Evolutionary conservation across 176 grass and related monocot species (phyloP), one percentile per base, ranked within the genome.

Genomic region (Oryza coarctata): DNA sequence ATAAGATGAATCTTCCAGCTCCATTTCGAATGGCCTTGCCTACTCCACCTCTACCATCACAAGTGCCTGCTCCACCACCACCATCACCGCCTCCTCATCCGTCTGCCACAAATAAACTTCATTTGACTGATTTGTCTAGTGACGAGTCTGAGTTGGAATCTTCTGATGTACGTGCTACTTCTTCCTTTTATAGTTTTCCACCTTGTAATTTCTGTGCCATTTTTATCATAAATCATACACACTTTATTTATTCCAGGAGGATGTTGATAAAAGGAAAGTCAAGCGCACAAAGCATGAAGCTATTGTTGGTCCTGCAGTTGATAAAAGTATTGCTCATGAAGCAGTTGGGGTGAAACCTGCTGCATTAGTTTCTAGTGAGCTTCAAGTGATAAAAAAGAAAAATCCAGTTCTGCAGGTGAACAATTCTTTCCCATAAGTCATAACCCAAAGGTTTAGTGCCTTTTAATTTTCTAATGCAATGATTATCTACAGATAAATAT

Each of bases 111-210:
- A 69, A 71, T 76, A 87, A 89, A 68, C 75, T 69, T 85, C 75
- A 65, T 71, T 38, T 73, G 8, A 69, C 86, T 86, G 88, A 88
- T 87, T 58, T 92, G 32, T 95, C 92, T 70, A 93, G 95, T 86
- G 95, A 98, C 43, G 92, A 98, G 39, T 98, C 95, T 85, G 95
- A 98, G 87, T 79, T 98, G 75, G 95, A 95, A 68, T 98, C 96
- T 68, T 98, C 96, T 79, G 95, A 98, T 87, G 90, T 97, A 90
- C 18, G 36, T 36, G 61, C 60, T 77, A 78, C 34, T 34, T 82
- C n/a, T 72, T 39, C 23, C 7, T 77, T 82, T 79, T n/a, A 32
- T 35, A 49, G 31, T 28, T 47, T 74, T 82, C 25, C 15, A 68
- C 33, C 70, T 77, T 55, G 20, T 63, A 61, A 57, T 60, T 18